These are phyloP conservation scores for Medicago arabica DNA, from an alignment of 306 rosid species.

Conservation along the genomic window DNA sequence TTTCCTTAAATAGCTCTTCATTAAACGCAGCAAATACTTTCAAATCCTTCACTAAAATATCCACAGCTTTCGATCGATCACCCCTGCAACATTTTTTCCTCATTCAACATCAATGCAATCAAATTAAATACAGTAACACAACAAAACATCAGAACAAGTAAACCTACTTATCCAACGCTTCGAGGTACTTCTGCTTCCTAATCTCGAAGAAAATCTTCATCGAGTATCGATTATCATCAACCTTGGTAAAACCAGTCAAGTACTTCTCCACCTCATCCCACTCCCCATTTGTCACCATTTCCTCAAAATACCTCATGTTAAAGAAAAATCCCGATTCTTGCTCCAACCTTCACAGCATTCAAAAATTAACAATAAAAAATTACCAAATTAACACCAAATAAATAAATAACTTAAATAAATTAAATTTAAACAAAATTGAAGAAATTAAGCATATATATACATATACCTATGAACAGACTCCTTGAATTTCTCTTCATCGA, in stretches of 20 bases:
- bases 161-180: conserved; percentile 94
- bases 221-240: conserved; percentile 96
- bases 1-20: conserved; percentile 98
- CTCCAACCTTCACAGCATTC: conserved; percentile 83
- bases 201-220: conserved; percentile 99
- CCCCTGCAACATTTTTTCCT: conserved; percentile 61
- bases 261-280: conserved; percentile 99
- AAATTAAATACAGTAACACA: conserved; percentile 30
- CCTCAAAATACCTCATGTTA: conserved; percentile 96
- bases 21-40: conserved; percentile 95
- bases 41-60: conserved; percentile 95
- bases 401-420: neutral
- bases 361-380: conserved; percentile 46
- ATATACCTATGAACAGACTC: conserved; percentile 94
- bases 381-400: neutral
- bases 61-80: conserved; percentile 95
- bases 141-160: conserved; percentile 22
- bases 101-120: conserved; percentile 30
- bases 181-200: conserved; percentile 96
- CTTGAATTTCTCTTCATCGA: conserved; percentile 98
- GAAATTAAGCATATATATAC: conserved; percentile 48
- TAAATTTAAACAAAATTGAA: neutral
- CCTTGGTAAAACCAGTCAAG: conserved; percentile 97
- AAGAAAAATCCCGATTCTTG: conserved; percentile 98
- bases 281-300: conserved; percentile 96